phyloP scores from a whole-genome alignment of 306 rosid species.

The Betula pendula region DNA sequence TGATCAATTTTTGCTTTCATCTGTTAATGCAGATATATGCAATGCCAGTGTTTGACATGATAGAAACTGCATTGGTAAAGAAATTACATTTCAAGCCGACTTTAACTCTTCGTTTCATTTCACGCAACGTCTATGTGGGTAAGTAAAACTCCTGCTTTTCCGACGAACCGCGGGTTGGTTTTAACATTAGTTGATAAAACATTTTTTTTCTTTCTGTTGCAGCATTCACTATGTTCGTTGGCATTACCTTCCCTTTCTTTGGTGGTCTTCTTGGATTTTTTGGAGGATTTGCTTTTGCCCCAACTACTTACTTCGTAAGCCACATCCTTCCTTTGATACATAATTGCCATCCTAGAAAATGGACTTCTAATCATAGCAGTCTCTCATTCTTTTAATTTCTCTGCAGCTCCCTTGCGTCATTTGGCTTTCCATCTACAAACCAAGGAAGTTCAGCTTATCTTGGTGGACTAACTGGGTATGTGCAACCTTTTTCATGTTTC shows the following conservation, averaged over 20 bases:
- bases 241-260: constrained; percentile 77
- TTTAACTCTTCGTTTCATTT: constrained; percentile 53
- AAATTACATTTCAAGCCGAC: constrained; percentile 58
- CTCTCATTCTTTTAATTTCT: not conserved
- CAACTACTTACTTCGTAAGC: constrained; percentile 83
- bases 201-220: constrained; percentile 23
- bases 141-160: constrained; percentile 31
- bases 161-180: not conserved
- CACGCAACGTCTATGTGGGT: constrained; percentile 72
- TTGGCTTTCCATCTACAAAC: constrained; percentile 85
- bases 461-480: constrained; percentile 82
- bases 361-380: not conserved
- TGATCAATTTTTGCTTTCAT: not conserved
- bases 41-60: constrained; percentile 95
- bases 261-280: constrained; percentile 69
- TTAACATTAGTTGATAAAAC: not conserved
- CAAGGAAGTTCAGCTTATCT: constrained; percentile 63
- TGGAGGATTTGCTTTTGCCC: constrained; percentile 92
- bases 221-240: constrained; percentile 77
- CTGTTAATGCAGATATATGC: constrained; percentile 60
- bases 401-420: constrained; percentile 82
- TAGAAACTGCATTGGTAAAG: constrained; percentile 77
- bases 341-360: not conserved
- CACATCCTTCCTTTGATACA: not conserved
- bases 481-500: not conserved